Conservation (phyloP, 768 basidiomycete genomes). For the Termitomyces sp. region DNA sequence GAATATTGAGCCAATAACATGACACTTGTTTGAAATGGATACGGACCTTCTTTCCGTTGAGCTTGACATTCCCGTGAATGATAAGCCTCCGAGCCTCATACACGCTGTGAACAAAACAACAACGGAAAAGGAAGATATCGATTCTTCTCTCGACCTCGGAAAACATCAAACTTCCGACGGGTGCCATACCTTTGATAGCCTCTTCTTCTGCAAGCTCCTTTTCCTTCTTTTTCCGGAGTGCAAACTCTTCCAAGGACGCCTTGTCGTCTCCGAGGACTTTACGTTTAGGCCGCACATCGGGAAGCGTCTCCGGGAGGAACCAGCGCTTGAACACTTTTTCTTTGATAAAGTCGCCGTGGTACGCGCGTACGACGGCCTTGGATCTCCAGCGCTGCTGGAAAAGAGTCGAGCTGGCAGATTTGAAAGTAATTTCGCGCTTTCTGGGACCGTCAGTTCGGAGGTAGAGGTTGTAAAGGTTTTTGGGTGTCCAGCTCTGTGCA, state of each 20-base stretch:
- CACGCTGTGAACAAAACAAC: constrained; percentile 83
- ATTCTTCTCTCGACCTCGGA: constrained; percentile 90
- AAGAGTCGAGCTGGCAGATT: constrained; percentile 50
- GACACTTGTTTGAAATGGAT: constrained; percentile 2
- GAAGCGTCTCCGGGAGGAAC: constrained; percentile 86
- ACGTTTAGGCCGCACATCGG: constrained; percentile 71
- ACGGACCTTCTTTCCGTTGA: constrained; percentile 85
- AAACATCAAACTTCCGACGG: constrained; percentile 95
- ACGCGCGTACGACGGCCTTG: constrained; percentile 83
- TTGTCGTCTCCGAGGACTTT: constrained; percentile 38
- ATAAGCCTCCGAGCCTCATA: constrained; percentile 87
- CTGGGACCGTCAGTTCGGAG: constrained; percentile 55
- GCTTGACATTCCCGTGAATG: constrained; percentile 77
- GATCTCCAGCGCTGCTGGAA: constrained; percentile 92
- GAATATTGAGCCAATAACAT: not conserved
- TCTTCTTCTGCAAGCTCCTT: constrained; percentile 47
- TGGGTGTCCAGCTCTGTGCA: constrained; percentile 82
- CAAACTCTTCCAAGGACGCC: constrained; percentile 50
- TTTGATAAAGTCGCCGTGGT: constrained; percentile 93
- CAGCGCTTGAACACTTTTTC: constrained; percentile 93
- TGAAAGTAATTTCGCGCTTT: constrained; percentile 54
- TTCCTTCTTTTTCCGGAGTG: constrained; percentile 48
- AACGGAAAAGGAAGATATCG: constrained; percentile 88
- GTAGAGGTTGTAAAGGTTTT: constrained; percentile 90
- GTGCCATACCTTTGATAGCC: constrained; percentile 64